Conservation (phyloP, 345 rosid species). For the Carallia pectinifolia region DNA sequence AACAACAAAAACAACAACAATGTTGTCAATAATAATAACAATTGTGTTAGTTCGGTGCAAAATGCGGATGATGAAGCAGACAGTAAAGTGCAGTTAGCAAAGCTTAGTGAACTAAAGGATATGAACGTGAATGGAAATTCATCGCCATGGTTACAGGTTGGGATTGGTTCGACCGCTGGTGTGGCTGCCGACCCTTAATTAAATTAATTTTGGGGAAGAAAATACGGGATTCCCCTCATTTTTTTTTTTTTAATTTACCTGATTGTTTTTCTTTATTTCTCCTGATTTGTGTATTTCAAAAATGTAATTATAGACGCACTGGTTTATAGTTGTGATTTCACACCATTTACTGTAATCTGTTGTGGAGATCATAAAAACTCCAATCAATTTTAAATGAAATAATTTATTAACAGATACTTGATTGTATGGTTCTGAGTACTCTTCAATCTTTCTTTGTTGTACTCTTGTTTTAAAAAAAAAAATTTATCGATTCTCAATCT, state of each 20-base stretch:
- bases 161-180: slow-evolving; percentile 55
- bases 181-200: slow-evolving; percentile 35
- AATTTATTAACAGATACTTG: no score
- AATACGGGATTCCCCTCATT: not conserved
- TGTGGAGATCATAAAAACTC: not conserved
- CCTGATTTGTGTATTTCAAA: slow-evolving; percentile 8
- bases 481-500: no score
- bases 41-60: slow-evolving; percentile 19
- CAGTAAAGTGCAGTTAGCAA: slow-evolving; percentile 56
- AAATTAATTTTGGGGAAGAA: slow-evolving; percentile 1
- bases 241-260: not conserved
- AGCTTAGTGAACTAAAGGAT: slow-evolving; percentile 64
- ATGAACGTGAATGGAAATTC: slow-evolving; percentile 42
- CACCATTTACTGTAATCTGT: slow-evolving; percentile 10
- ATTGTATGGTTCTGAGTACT: no score
- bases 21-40: slow-evolving; percentile 5
- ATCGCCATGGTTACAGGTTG: slow-evolving; percentile 81
- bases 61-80: slow-evolving; percentile 60
- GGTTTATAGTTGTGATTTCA: slow-evolving; percentile 10
- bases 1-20: slow-evolving; percentile 13
- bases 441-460: no score
- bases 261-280: not conserved
- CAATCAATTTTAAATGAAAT: not conserved
- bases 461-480: no score
- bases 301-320: slow-evolving; percentile 24